Percentiles rank a stretch among this genome's conserved stretches.
Evolutionary conservation across 495 filamentous ascomycete species (phyloP).

Genomic region (Hapsidospora chrysogenum): DNA sequence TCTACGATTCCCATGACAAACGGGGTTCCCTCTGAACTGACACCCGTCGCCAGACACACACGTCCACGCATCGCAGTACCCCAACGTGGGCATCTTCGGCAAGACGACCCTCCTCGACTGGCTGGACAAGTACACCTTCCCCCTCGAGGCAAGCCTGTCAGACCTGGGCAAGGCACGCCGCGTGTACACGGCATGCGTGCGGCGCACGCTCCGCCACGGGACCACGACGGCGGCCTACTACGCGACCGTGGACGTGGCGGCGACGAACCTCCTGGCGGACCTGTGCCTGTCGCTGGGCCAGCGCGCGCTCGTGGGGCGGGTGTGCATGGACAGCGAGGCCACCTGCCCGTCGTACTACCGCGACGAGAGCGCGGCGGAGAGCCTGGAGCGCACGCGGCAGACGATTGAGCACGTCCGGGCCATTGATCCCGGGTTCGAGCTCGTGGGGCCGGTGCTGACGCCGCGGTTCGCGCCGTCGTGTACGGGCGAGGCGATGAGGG

Average conservation of each 20-base stretch:
- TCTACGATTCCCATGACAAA: too few species aligned
- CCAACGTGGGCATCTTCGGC: constrained; percentile 84
- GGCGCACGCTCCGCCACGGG: constrained; percentile 68
- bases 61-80: constrained; percentile 86
- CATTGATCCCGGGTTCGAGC: constrained; percentile 41
- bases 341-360: constrained; percentile 58
- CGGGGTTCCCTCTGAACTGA: too few species aligned
- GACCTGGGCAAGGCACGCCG: constrained; percentile 26
- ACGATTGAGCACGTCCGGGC: constrained; percentile 49
- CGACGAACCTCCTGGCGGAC: constrained; percentile 77
- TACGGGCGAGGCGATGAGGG: constrained; percentile 34
- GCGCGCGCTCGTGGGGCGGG: constrained; percentile 75
- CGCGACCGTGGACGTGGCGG: constrained; percentile 64
- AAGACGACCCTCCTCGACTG: constrained; percentile 78
- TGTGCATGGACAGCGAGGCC: constrained; percentile 65
- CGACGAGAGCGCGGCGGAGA: constrained; percentile 42
- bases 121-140: constrained; percentile 92
- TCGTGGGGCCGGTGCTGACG: constrained; percentile 70
- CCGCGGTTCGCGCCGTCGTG: constrained; percentile 82
- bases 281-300: constrained; percentile 64
- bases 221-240: constrained; percentile 88
- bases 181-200: constrained; percentile 60
- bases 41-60: constrained; percentile 52
- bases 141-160: constrained; percentile 59
- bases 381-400: constrained; percentile 37